These are phyloP conservation scores for Stemphylium lycopersici DNA, from an alignment of 2,329 filamentous ascomycete genomes.

Conservation along the genomic window DNA sequence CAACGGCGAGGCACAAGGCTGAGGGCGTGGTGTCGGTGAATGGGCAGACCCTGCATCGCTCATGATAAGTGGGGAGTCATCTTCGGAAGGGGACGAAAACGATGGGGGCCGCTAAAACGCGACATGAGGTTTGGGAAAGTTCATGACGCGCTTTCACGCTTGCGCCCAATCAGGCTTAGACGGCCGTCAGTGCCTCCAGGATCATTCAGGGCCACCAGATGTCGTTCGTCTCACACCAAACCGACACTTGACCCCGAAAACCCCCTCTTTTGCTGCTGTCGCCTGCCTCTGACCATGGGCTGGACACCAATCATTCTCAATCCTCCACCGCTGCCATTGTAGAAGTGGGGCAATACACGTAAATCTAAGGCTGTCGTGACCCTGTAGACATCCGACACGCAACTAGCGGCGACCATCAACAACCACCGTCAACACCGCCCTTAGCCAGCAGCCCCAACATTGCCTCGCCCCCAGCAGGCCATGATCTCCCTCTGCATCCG, in stretches of 20 bases:
- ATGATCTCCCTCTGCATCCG: conserved; percentile 33
- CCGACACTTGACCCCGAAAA: conserved; percentile 13
- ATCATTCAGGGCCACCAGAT: conserved; percentile 22
- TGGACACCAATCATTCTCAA: conserved; percentile 7
- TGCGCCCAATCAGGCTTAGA: conserved; percentile 19
- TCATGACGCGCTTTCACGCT: conserved; percentile 31
- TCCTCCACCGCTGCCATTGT: conserved; percentile 18
- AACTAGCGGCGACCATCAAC: conserved; percentile 25
- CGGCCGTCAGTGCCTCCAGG: conserved; percentile 13
- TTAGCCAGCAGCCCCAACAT: conserved; percentile 34
- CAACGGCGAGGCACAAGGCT: conserved; percentile 7
- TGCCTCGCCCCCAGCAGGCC: conserved; percentile 32
- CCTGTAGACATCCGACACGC: conserved; percentile 15
- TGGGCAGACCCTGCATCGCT: conserved; percentile 22
- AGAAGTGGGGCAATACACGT: conserved; percentile 17
- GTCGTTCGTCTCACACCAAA: conserved; percentile 24
- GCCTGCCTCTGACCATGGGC: conserved; percentile 27
- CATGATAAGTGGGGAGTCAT: conserved; percentile 35
- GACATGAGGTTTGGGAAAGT: conserved; percentile 14
- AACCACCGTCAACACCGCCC: conserved; percentile 27
- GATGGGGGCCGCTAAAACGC: conserved; percentile 17
- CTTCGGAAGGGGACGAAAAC: conserved; percentile 1
- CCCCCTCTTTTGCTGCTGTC: conserved; percentile 18
- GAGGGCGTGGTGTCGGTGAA: conserved; percentile 19
- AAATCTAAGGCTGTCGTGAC: conserved; percentile 24